Evolutionary conservation across 2,329 filamentous ascomycete species (phyloP).

Genomic region (Paraphaeosphaeria sporulosa): DNA sequence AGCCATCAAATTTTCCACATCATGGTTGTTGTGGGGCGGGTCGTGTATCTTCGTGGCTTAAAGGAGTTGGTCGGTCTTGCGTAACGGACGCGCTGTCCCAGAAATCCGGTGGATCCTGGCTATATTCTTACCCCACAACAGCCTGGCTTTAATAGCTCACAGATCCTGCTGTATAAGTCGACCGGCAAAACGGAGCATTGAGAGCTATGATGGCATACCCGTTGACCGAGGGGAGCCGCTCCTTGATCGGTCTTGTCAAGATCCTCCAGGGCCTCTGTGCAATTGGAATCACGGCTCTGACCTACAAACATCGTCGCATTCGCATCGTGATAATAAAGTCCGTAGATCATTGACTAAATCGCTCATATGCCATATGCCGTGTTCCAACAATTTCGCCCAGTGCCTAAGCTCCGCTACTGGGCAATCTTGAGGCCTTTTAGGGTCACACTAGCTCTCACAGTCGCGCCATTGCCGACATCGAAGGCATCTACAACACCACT

Average conservation of each 20-base stretch:
- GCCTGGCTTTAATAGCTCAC: too few relatives aligned
- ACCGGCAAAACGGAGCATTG: too few relatives aligned
- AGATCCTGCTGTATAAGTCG: too few relatives aligned
- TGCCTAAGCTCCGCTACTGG: not conserved
- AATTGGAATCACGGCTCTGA: not conserved
- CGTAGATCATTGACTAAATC: not conserved
- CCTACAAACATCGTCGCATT: not conserved
- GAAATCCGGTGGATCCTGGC: too few relatives aligned
- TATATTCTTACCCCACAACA: too few relatives aligned
- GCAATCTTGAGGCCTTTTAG: conserved; percentile 28
- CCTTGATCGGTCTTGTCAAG: too few relatives aligned
- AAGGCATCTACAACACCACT: conserved; percentile 30
- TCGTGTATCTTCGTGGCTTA: conserved; percentile 8
- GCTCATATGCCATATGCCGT: not conserved
- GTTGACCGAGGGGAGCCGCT: too few relatives aligned
- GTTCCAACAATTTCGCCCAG: not conserved
- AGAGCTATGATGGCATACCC: too few relatives aligned
- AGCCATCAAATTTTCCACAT: conserved; percentile 17
- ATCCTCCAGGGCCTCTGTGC: too few relatives aligned
- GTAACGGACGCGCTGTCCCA: not conserved
- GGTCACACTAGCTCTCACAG: conserved; percentile 34
- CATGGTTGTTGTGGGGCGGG: conserved; percentile 6
- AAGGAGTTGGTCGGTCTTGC: conserved; percentile 14
- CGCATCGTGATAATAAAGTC: not conserved
- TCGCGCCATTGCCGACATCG: conserved; percentile 36